These are phyloP conservation scores for Diaporthe citrichinensis DNA, from an alignment of 2,329 filamentous ascomycete genomes.

Conservation along the genomic window DNA sequence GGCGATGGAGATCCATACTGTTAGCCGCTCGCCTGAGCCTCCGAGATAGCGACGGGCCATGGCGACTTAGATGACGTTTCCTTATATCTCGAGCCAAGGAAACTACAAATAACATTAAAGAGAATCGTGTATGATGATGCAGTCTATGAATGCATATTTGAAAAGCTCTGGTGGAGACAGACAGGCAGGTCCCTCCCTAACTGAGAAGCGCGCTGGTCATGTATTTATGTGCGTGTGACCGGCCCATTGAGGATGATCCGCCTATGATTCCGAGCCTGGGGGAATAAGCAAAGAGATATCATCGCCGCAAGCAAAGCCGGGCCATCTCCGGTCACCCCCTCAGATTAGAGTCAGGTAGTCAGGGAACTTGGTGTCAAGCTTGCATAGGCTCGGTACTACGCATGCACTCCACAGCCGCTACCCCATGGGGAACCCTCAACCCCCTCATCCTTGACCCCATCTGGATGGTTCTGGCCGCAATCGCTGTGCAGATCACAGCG, in stretches of 20 bases:
- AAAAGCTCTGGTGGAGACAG: neutral
- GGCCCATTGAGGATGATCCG: neutral
- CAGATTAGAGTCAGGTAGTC: neutral
- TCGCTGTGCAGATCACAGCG: slow-evolving; percentile 6
- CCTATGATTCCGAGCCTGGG: neutral
- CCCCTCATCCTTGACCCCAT: slow-evolving; percentile 28
- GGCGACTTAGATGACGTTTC: neutral
- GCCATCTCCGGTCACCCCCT: slow-evolving; percentile 10
- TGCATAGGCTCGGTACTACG: slow-evolving; percentile 7
- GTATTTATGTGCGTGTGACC: neutral
- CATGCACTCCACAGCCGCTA: slow-evolving; percentile 18
- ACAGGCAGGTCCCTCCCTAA: too few relatives aligned
- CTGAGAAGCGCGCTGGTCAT: neutral
- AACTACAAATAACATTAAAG: too few relatives aligned
- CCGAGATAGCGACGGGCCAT: slow-evolving; percentile 56
- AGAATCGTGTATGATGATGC: neutral
- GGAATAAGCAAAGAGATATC: neutral
- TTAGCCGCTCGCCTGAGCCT: slow-evolving; percentile 64
- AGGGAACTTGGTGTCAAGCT: neutral
- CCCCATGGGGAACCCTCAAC: slow-evolving; percentile 11
- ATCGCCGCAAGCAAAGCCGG: slow-evolving; percentile 9
- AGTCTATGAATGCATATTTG: neutral
- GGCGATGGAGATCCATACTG: slow-evolving; percentile 66
- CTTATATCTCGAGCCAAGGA: neutral
- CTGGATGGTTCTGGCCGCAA: slow-evolving; percentile 1